Conservation (phyloP, 139 green algal species). For the Tetradesmus obliquus region DNA sequence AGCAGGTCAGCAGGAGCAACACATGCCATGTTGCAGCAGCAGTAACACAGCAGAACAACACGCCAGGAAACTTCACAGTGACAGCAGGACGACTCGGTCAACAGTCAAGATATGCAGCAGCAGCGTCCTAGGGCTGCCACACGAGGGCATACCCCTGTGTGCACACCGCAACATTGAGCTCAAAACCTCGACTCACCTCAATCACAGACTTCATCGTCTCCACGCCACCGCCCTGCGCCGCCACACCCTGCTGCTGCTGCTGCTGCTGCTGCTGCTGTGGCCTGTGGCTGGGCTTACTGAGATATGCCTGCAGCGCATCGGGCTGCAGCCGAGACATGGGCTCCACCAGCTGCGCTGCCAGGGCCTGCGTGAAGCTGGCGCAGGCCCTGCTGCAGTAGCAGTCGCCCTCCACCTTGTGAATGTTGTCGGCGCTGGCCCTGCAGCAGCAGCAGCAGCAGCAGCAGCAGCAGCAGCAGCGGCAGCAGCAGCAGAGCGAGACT, state of each 20-base stretch:
- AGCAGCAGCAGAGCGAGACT: neutral
- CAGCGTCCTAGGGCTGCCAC: neutral
- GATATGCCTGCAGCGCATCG: neutral
- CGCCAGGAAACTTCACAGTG: neutral
- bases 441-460: neutral
- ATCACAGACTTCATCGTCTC: slow-evolving; percentile 31
- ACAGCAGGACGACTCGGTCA: neutral
- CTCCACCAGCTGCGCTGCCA: slow-evolving; percentile 22
- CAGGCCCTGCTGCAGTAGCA: slow-evolving; percentile 43
- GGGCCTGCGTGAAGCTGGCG: slow-evolving; percentile 14
- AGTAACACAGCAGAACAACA: neutral
- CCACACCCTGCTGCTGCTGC: slow-evolving; percentile 24
- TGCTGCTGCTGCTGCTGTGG: slow-evolving; percentile 4
- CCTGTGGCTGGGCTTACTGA: slow-evolving; percentile 8
- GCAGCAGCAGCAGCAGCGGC: neutral
- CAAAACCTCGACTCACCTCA: neutral
- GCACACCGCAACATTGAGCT: no score
- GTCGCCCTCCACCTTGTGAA: slow-evolving; percentile 42
- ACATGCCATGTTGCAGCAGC: neutral
- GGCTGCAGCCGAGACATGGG: slow-evolving; percentile 23
- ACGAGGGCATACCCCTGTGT: no score
- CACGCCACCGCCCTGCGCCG: slow-evolving; percentile 25
- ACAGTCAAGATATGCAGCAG: neutral
- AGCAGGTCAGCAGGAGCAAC: neutral
- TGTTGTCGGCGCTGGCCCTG: slow-evolving; percentile 15